Percentiles rank a stretch among this genome's conserved stretches.
phyloP scores from a whole-genome alignment of 2,329 filamentous ascomycete species.

The Rugonectria rugulosa region DNA sequence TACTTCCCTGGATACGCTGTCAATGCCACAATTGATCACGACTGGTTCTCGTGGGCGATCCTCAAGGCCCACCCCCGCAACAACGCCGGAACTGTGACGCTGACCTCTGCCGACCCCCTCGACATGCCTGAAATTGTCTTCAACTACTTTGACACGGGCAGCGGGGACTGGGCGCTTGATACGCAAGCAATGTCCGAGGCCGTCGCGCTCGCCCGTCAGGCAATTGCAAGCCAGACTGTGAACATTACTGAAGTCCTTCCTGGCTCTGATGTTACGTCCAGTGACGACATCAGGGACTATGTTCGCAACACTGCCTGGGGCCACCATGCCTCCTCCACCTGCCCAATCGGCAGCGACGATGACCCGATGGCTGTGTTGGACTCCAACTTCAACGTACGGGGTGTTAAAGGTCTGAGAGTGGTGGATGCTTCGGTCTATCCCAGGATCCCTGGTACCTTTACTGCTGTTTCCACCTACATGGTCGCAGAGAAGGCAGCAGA shows the following conservation, averaged over 20 bases:
- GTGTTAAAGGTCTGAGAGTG: constrained; percentile 53
- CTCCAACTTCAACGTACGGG: constrained; percentile 56
- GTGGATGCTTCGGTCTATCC: constrained; percentile 57
- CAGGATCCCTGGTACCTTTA: constrained; percentile 44
- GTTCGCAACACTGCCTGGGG: constrained; percentile 44
- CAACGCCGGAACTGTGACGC: constrained; percentile 65
- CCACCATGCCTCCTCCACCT: constrained; percentile 45
- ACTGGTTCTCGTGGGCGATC: constrained; percentile 51
- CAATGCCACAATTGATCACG: constrained; percentile 52
- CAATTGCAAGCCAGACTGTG: constrained; percentile 38
- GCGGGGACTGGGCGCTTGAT: constrained; percentile 55
- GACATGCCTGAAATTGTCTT: constrained; percentile 70
- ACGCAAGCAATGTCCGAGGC: constrained; percentile 64
- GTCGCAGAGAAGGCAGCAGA: constrained; percentile 45
- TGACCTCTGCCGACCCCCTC: constrained; percentile 67
- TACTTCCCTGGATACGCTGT: constrained; percentile 64
- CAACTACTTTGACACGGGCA: constrained; percentile 64
- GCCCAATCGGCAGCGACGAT: constrained; percentile 42
- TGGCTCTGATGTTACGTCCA: constrained; percentile 20
- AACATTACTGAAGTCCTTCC: constrained; percentile 32
- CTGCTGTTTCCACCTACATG: constrained; percentile 43
- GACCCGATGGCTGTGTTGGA: constrained; percentile 54
- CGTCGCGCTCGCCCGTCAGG: constrained; percentile 58
- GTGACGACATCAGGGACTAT: constrained; percentile 32
- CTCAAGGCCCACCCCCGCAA: constrained; percentile 72